Percentiles rank a stretch among this genome's conserved stretches.
Evolutionary conservation across 2,329 filamentous ascomycete species (phyloP).

Genomic region (Fusarium heterosporum): DNA sequence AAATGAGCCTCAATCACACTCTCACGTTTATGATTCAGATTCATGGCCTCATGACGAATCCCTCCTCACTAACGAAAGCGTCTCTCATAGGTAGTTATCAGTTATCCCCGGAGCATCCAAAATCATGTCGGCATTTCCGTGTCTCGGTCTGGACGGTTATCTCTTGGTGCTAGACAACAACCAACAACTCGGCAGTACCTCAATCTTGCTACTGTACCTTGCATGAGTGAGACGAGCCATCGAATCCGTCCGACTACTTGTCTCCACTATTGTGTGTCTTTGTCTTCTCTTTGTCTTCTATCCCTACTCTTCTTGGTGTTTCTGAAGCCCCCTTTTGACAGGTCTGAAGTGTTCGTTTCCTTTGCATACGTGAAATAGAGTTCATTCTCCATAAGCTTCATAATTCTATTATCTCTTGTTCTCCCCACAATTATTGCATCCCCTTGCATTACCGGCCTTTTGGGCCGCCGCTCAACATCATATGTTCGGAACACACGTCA

Average conservation of each 20-base stretch:
- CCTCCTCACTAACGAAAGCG: conserved; percentile 1
- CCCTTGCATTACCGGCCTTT: conserved; percentile 25
- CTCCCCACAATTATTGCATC: conserved; percentile 23
- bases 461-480: conserved; percentile 1
- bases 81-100: neutral
- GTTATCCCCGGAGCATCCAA: conserved; percentile 7
- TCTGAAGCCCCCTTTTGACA: neutral
- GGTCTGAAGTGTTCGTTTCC: neutral
- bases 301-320: neutral
- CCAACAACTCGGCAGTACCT: conserved; percentile 3
- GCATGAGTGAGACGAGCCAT: neutral
- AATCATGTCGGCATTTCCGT: conserved; percentile 23
- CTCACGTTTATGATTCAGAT: conserved; percentile 2
- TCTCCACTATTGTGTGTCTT: conserved; percentile 1
- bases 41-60: neutral
- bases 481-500: conserved; percentile 38
- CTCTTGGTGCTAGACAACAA: neutral
- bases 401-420: conserved; percentile 7
- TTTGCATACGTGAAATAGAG: neutral
- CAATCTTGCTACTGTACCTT: conserved; percentile 13
- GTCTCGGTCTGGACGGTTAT: neutral
- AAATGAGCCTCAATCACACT: conserved; percentile 10
- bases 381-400: neutral
- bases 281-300: neutral
- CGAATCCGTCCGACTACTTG: neutral